phyloP scores from a whole-genome alignment of 306 rosid species.

The Casuarina equisetifolia region DNA sequence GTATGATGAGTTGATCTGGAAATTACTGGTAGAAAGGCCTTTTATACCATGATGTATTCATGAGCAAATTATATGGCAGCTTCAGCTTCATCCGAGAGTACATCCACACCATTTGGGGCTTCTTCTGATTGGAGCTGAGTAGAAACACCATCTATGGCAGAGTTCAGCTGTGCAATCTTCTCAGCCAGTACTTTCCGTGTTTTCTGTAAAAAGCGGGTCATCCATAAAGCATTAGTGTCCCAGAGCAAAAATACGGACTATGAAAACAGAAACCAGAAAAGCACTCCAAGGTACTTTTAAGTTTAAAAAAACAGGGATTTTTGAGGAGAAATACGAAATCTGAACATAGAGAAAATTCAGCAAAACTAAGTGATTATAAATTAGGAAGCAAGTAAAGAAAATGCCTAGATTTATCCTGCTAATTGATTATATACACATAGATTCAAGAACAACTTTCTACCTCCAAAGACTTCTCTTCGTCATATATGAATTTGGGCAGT shows the following conservation, averaged over 20 bases:
- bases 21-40: slow-evolving; percentile 18
- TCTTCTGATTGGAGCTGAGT: slow-evolving; percentile 67
- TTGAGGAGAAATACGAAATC: background rate
- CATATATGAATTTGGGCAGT: slow-evolving; percentile 92
- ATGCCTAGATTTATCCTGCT: slow-evolving; percentile 6
- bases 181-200: slow-evolving; percentile 73
- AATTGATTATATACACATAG: slow-evolving; percentile 24
- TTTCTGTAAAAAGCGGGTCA: slow-evolving; percentile 49
- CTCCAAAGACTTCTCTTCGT: slow-evolving; percentile 95
- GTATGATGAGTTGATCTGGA: slow-evolving; percentile 38
- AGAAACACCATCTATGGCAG: slow-evolving; percentile 94
- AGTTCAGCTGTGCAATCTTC: slow-evolving; percentile 83
- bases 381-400: slow-evolving; percentile 11
- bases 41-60: slow-evolving; percentile 6
- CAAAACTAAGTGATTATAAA: background rate
- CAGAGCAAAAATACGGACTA: slow-evolving; percentile 8
- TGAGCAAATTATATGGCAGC: slow-evolving; percentile 51
- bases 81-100: slow-evolving; percentile 71
- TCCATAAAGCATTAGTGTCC: slow-evolving; percentile 9
- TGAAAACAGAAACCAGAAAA: background rate
- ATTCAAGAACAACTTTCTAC: slow-evolving; percentile 43
- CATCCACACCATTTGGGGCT: slow-evolving; percentile 62
- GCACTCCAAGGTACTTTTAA: background rate
- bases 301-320: background rate
- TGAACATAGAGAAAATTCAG: background rate